Evolutionary conservation across 345 rosid genomes (phyloP), one percentile per base, ranked within the genome.

Genomic region (Aquilaria sinensis): DNA sequence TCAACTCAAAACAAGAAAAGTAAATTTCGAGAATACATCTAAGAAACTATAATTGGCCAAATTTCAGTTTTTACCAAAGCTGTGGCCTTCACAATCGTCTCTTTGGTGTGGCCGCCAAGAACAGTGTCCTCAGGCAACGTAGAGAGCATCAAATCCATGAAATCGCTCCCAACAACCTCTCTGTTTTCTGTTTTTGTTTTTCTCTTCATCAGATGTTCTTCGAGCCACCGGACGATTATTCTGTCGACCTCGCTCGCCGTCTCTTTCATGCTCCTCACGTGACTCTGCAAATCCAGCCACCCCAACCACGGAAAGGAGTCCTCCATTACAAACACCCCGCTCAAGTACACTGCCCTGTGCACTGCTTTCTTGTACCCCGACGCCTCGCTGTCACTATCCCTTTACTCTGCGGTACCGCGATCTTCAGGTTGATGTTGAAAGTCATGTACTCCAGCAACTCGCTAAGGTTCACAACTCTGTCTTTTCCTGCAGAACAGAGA

Each of bases 41-140:
- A 37, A 37, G 8, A 37, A 9, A 37, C 7, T 1, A 37, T 2
- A 2, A 37, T 37, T 37, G 23, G 23, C 23, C 1, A 23, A 23
- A 23, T 23, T 23, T 23, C 23, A 37, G 8, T 37, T 37, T 4
- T 37, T 84, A 89, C 96, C 74, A 81, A 14, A 60, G 75, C 66
- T 12, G 86, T 86, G 48, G 93, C 84, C 71, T 89, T 89, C 61
- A 86, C 58, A 56, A 83, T 62, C 12, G 60, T 70, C 43, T 85
- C 83, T 0, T 78, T 81, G 0, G 71, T 70, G 61, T 86, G 76
- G 12, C 86, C 83, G 30, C 77, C 74, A 10, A 78, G 43, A n/a
- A 71, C 70, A 43, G 53, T 70, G 47, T 66, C 85, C 23, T 75
- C 77, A 0, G 71, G 70, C 2, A 86, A 58, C 50, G 62, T 74